Conservation (phyloP, 2,329 filamentous ascomycete genomes). For the Epichloe typhina region DNA sequence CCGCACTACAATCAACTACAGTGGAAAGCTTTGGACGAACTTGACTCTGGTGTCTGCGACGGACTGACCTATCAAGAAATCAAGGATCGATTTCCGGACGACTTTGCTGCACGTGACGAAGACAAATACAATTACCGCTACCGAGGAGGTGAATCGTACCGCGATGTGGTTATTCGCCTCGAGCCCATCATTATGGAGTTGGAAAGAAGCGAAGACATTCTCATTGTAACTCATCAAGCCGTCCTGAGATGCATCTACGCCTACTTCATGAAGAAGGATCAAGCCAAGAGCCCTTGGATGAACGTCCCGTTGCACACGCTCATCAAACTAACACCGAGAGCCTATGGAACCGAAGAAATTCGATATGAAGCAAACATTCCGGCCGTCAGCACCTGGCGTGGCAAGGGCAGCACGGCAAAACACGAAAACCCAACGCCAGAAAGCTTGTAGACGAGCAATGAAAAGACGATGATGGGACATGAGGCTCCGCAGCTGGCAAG, state of each 20-base stretch:
- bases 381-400: constrained; percentile 90
- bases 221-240: constrained; percentile 96
- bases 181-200: constrained; percentile 99
- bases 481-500: background rate
- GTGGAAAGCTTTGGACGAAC: constrained; percentile 96
- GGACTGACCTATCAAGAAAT: constrained; percentile 95
- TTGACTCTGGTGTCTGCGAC: constrained; percentile 93
- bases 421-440: constrained; percentile 52
- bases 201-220: constrained; percentile 88
- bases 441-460: constrained; percentile 13
- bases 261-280: constrained; percentile 96
- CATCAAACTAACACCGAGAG: constrained; percentile 89
- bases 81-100: constrained; percentile 78
- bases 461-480: background rate
- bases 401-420: constrained; percentile 83
- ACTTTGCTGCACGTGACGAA: constrained; percentile 89
- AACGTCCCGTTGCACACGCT: constrained; percentile 92
- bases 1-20: constrained; percentile 82
- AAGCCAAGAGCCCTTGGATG: constrained; percentile 93
- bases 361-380: constrained; percentile 83
- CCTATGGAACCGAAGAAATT: constrained; percentile 86
- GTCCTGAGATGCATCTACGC: constrained; percentile 95
- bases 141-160: constrained; percentile 86
- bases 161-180: constrained; percentile 91
- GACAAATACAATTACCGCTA: constrained; percentile 99